Base-by-base conservation (phyloP, 2,329 filamentous ascomycete species). In the Teratosphaeria epicoccoides region DNA sequence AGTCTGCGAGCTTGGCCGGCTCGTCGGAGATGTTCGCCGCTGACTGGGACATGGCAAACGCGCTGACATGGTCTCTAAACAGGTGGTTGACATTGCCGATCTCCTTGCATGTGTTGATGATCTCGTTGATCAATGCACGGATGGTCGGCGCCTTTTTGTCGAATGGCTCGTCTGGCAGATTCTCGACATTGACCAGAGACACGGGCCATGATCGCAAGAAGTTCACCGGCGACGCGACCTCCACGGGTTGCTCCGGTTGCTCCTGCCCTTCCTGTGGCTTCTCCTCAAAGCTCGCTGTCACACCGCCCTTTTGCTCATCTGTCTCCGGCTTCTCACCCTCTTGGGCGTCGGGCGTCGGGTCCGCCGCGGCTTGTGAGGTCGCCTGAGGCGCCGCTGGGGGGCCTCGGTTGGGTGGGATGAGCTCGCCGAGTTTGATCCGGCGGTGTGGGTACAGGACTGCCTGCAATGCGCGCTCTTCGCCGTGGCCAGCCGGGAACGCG, bases 91-190 rank as follows among this genome's bases (percentile, higher is more conserved):
- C 82, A 44, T 83, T 85, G 9, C 91, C 91, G 50, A 98, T 88
- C 68, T 97, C 90, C 72, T 96, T 97, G 76, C 96, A 97, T 0
- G 95, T 93, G 67, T 96, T 97, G 66, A 98, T 89, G 55, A 98
- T 97, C 72, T 98, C 94, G 64, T 91, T 95, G 47, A 91, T 93
- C 45, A 98, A 83, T 11, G 93, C 93, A 51, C 88, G 84, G 54
- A 97, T 89, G 28, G 93, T 83, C 17, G 85, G 84, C 63, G 86
- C 93, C 71, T 91, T 94, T 65, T 88, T 85, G 68, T 97, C 93
- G 66, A 87, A 87, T 0, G 89, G 84, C 63, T 95, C 86, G 63
- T 98, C 93, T 0, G 77, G 76, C 50, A 98, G 76, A 62, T 98
- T 98, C 56, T 97, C 89, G 37, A 97, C 90, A 61, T 95, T 94